Percentiles rank a stretch among this genome's conserved stretches.
Evolutionary conservation across 2,329 filamentous ascomycete genomes (phyloP).

Genomic region (Albifimbria verrucaria): DNA sequence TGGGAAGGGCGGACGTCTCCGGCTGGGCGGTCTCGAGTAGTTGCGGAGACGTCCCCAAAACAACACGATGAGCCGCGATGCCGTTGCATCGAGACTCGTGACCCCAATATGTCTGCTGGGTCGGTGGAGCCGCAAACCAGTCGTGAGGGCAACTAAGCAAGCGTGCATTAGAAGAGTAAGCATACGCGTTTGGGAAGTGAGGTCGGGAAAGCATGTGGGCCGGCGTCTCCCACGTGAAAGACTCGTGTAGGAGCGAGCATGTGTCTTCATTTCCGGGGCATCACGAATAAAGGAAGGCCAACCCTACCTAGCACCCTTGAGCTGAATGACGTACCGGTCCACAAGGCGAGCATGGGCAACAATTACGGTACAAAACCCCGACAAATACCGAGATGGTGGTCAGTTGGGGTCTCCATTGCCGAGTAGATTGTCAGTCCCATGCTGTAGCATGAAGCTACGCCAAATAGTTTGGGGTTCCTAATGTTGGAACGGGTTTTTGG

Average conservation of each 20-base stretch:
- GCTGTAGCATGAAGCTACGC: too few relatives aligned
- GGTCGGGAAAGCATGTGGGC: not conserved
- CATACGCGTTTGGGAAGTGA: too few relatives aligned
- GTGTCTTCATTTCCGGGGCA: not conserved
- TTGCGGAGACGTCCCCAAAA: too few relatives aligned
- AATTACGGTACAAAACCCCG: not conserved
- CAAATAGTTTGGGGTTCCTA: too few relatives aligned
- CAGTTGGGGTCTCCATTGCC: not conserved
- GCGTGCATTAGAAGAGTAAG: too few relatives aligned
- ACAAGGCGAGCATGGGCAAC: not conserved
- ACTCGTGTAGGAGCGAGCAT: not conserved
- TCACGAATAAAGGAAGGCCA: not conserved
- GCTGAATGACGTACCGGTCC: not conserved
- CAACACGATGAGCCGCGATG: too few relatives aligned
- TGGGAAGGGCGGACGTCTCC: too few relatives aligned
- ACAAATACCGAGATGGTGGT: not conserved
- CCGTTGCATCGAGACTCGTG: too few relatives aligned
- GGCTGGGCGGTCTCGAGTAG: too few relatives aligned
- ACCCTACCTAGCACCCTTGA: not conserved
- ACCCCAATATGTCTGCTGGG: too few relatives aligned
- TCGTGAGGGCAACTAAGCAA: not conserved
- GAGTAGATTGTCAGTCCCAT: too few relatives aligned
- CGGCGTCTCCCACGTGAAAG: not conserved
- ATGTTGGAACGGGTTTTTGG: too few relatives aligned
- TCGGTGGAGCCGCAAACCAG: not conserved